These are phyloP conservation scores for Aspergillus sergii DNA, from an alignment of 2,329 filamentous ascomycete species.

Conservation along the genomic window DNA sequence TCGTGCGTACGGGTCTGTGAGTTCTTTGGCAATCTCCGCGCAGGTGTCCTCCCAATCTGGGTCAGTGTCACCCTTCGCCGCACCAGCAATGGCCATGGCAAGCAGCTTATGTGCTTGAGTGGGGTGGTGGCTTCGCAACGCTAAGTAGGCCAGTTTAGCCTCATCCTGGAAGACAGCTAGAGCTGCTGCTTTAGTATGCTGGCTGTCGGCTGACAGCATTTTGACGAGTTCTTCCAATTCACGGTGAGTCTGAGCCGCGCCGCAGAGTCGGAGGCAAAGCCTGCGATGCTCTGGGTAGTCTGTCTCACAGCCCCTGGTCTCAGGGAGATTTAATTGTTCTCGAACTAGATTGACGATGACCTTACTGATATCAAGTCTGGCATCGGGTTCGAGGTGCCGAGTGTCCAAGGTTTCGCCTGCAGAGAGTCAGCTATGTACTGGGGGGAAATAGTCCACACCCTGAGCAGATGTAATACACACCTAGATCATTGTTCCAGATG, in stretches of 20 bases:
- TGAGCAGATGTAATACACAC: slow-evolving; percentile 27
- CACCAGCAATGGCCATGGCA: slow-evolving; percentile 54
- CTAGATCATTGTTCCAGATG: slow-evolving; percentile 61
- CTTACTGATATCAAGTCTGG: slow-evolving; percentile 32
- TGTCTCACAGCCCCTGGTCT: slow-evolving; percentile 55
- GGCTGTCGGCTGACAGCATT: slow-evolving; percentile 54
- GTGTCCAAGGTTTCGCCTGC: slow-evolving; percentile 38
- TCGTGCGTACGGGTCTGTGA: slow-evolving; percentile 63
- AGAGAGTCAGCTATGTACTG: neutral
- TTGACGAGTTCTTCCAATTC: slow-evolving; percentile 54
- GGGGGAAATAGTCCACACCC: neutral
- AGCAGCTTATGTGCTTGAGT: slow-evolving; percentile 59
- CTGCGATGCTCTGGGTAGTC: slow-evolving; percentile 59
- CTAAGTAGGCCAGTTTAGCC: slow-evolving; percentile 59
- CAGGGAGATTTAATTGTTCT: slow-evolving; percentile 52
- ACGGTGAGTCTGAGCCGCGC: slow-evolving; percentile 57
- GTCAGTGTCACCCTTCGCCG: slow-evolving; percentile 51
- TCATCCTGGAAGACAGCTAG: slow-evolving; percentile 63
- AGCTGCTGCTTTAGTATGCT: slow-evolving; percentile 65
- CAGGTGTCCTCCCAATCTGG: slow-evolving; percentile 64
- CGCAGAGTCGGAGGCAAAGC: slow-evolving; percentile 62
- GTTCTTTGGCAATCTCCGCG: slow-evolving; percentile 63
- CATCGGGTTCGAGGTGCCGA: slow-evolving; percentile 31
- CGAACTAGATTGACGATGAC: slow-evolving; percentile 55
- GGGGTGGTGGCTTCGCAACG: slow-evolving; percentile 57